phyloP scores from a whole-genome alignment of 768 basidiomycete species.

The Tephrocybe rancida region DNA sequence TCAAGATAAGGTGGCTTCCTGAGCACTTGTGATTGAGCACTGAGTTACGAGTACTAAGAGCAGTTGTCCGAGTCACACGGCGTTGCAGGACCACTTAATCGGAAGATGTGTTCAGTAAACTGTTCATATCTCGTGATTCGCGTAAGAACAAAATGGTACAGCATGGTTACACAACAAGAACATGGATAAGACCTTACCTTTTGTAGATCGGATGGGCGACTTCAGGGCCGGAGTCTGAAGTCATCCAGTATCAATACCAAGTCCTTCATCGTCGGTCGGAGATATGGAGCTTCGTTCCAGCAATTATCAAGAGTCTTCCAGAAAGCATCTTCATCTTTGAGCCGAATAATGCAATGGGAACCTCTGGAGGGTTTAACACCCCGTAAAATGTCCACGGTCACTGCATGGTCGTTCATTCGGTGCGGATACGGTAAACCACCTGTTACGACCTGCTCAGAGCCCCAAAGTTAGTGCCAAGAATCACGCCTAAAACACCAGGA shows the following conservation, averaged over 20 bases:
- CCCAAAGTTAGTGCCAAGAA: neutral
- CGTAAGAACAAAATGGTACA: neutral
- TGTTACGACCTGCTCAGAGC: slow-evolving; percentile 43
- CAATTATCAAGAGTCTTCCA: slow-evolving; percentile 48
- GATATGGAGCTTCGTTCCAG: slow-evolving; percentile 39
- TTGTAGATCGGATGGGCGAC: neutral
- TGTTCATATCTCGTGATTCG: neutral
- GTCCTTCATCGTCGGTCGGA: slow-evolving; percentile 47
- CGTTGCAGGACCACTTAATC: too few species aligned
- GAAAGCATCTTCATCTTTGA: slow-evolving; percentile 36
- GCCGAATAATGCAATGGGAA: slow-evolving; percentile 25
- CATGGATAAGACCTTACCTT: neutral
- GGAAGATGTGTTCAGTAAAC: neutral
- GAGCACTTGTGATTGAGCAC: neutral
- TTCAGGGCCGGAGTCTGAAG: slow-evolving; percentile 16
- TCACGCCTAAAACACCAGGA: neutral
- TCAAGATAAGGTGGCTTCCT: too few species aligned
- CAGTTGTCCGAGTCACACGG: too few species aligned
- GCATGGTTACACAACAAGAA: neutral
- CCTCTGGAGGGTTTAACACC: slow-evolving; percentile 49
- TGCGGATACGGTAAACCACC: slow-evolving; percentile 54
- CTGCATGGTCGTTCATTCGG: slow-evolving; percentile 56
- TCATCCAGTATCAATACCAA: slow-evolving; percentile 32
- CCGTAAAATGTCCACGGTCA: slow-evolving; percentile 55
- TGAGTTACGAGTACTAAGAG: too few species aligned